phyloP scores from a whole-genome alignment of 2,329 filamentous ascomycete genomes.

The Helotiales sp. region DNA sequence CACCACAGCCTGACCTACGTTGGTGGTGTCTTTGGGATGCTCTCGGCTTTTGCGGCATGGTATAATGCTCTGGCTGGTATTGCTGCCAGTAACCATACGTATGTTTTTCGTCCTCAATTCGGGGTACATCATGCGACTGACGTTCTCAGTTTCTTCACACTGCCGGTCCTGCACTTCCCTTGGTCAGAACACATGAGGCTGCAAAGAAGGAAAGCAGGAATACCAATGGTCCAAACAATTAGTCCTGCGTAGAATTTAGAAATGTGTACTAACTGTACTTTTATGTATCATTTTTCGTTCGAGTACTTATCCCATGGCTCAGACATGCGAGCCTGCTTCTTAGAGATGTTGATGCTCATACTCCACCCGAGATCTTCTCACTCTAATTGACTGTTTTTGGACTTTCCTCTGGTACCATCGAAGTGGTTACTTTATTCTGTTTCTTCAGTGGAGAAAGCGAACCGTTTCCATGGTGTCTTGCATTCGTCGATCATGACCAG shows the following conservation, averaged over 20 bases:
- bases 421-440: too few species aligned
- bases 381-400: too few species aligned
- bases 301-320: too few species aligned
- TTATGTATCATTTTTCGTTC: not conserved
- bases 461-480: slow-evolving; percentile 53
- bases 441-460: too few species aligned
- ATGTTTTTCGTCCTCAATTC: slow-evolving; percentile 4
- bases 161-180: slow-evolving; percentile 28
- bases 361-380: too few species aligned
- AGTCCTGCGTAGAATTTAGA: not conserved
- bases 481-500: slow-evolving; percentile 51
- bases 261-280: not conserved
- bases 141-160: slow-evolving; percentile 20
- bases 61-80: slow-evolving; percentile 63
- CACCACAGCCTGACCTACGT: slow-evolving; percentile 52
- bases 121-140: not conserved
- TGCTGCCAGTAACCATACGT: slow-evolving; percentile 46
- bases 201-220: not conserved
- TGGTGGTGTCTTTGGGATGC: slow-evolving; percentile 60
- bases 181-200: slow-evolving; percentile 23
- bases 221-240: not conserved
- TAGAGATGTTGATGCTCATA: too few species aligned
- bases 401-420: too few species aligned
- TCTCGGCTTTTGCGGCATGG: slow-evolving; percentile 63
- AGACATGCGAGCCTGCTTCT: not conserved